Conservation (phyloP, 805 yeast species). For the Isabelozyma heimii region DNA sequence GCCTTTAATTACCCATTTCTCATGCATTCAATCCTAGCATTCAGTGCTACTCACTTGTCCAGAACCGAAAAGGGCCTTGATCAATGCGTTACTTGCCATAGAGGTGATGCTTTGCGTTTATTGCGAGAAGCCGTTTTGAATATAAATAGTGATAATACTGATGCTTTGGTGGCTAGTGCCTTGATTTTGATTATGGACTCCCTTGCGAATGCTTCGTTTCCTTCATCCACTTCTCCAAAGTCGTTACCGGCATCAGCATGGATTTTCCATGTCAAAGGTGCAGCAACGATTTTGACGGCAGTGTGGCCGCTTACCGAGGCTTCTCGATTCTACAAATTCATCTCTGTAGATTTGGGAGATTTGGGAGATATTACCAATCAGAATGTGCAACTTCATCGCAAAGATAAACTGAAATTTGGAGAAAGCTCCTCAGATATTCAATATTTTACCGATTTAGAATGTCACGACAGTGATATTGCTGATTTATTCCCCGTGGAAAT, state of each 20-base stretch:
- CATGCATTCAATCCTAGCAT: conserved; percentile 89
- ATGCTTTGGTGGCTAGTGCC: conserved; percentile 91
- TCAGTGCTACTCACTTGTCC: conserved; percentile 88
- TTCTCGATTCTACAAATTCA: conserved; percentile 42
- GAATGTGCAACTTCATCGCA: conserved; percentile 25
- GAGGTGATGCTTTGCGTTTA: conserved; percentile 81
- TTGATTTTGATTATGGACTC: conserved; percentile 89
- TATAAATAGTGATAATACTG: conserved; percentile 81
- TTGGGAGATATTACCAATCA: conserved; percentile 67
- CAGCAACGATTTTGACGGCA: conserved; percentile 91
- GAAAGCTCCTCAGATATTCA: conserved; percentile 31
- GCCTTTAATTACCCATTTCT: conserved; percentile 87
- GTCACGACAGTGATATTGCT: conserved; percentile 82
- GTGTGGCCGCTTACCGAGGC: conserved; percentile 80
- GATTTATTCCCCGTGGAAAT: conserved; percentile 85
- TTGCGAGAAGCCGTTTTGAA: conserved; percentile 83
- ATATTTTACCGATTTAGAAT: conserved; percentile 58
- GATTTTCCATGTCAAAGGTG: conserved; percentile 96
- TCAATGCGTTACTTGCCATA: conserved; percentile 77
- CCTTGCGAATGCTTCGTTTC: conserved; percentile 81
- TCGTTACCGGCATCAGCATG: conserved; percentile 91
- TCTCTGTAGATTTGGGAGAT: conserved; percentile 85
- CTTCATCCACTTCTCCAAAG: conserved; percentile 45
- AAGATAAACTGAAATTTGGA: not conserved
- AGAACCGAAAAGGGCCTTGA: conserved; percentile 74